phyloP scores from a whole-genome alignment of 2,329 filamentous ascomycete species.

The Alternaria sp. region DNA sequence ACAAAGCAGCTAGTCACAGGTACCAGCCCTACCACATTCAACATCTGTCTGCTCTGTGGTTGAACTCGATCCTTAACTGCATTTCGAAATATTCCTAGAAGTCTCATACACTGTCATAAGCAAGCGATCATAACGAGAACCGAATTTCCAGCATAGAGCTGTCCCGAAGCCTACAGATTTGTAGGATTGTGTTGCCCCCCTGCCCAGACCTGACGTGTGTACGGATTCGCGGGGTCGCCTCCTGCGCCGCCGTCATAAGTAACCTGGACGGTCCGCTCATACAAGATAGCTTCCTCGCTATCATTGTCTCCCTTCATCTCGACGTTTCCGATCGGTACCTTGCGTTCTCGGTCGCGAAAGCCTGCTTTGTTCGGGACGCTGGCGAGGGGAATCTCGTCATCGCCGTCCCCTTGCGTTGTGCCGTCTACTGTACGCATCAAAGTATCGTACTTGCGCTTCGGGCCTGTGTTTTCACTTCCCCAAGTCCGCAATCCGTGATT shows the following conservation, averaged over 20 bases:
- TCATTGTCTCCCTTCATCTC: conserved; percentile 18
- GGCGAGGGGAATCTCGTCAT: conserved; percentile 18
- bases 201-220: conserved; percentile 3
- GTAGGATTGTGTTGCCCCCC: not conserved
- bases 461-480: conserved; percentile 15
- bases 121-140: not conserved
- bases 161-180: not conserved
- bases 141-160: not conserved
- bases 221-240: conserved; percentile 4
- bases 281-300: conserved; percentile 30
- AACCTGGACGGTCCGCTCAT: conserved; percentile 28
- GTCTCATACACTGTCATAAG: not conserved
- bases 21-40: not conserved
- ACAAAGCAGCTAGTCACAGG: not conserved
- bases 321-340: not conserved
- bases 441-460: conserved; percentile 25
- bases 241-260: conserved; percentile 17
- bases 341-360: conserved; percentile 4
- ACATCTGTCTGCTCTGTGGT: not conserved
- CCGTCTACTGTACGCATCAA: conserved; percentile 27
- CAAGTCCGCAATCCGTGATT: conserved; percentile 17
- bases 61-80: not conserved
- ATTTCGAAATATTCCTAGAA: not conserved
- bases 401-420: not conserved
- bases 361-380: not conserved